Evolutionary conservation across 2,329 filamentous ascomycete genomes (phyloP).

Genomic region (Aspergillus tubingensis): DNA sequence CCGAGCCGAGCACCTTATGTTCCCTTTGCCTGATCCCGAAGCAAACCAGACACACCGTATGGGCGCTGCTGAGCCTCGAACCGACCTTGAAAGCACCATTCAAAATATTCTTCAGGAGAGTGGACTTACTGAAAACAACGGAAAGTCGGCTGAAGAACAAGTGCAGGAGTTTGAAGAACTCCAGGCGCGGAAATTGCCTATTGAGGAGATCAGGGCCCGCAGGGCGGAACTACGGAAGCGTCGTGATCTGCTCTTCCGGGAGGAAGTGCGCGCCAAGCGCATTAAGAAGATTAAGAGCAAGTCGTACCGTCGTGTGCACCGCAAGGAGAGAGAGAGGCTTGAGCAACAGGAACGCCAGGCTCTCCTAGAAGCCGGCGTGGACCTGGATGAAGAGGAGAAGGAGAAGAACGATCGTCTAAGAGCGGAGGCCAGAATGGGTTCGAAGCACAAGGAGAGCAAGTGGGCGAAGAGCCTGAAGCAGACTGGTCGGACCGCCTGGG

Average conservation of each 20-base stretch:
- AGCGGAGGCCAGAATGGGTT: conserved; percentile 81
- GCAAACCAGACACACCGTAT: conserved; percentile 58
- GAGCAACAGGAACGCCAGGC: conserved; percentile 60
- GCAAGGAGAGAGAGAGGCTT: conserved; percentile 69
- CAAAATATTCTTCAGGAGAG: conserved; percentile 88
- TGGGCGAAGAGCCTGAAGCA: conserved; percentile 86
- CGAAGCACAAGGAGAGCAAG: conserved; percentile 82
- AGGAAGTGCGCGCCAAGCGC: conserved; percentile 83
- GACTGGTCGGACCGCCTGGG: conserved; percentile 79
- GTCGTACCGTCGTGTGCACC: conserved; percentile 86
- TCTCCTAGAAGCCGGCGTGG: conserved; percentile 60
- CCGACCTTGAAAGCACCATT: conserved; percentile 82
- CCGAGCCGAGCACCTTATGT: conserved; percentile 83
- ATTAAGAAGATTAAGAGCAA: conserved; percentile 99
- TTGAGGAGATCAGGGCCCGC: conserved; percentile 71
- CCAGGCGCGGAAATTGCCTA: conserved; percentile 70
- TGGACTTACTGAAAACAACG: conserved; percentile 64
- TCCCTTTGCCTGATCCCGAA: conserved; percentile 76
- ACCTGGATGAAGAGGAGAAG: conserved; percentile 64
- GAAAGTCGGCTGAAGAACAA: conserved; percentile 63
- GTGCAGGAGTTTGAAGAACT: conserved; percentile 69
- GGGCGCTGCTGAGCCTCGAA: conserved; percentile 65
- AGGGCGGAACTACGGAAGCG: conserved; percentile 74
- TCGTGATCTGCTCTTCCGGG: conserved; percentile 82
- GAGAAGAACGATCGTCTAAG: conserved; percentile 71